Base-by-base conservation (phyloP, 768 basidiomycete genomes). In the Serendipita vermifera region DNA sequence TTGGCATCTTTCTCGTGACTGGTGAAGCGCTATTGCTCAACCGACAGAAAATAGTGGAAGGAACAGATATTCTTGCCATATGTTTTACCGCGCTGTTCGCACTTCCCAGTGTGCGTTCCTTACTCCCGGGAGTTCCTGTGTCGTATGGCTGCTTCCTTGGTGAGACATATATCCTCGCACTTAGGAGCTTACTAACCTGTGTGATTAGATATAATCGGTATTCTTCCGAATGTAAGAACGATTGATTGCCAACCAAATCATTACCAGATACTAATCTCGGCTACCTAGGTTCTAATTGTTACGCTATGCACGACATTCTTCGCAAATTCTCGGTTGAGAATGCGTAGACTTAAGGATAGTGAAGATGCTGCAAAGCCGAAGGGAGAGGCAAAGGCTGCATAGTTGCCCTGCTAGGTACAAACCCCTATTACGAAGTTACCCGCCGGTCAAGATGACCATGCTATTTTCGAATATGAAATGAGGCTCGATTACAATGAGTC, bases 81-180 rank as follows among this genome's bases (percentile, higher is more conserved):
- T 51, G 46, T 29, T 51, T 51, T 29, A 26, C 46, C 31, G 46
- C 46, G 9, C n/a, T 51, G 46, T 51, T 51, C n/a, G 46, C 46
- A 27, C 3, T 51, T 22, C 46, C 46, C 11, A 51, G 46, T 29
- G 46, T 51, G 9, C 46, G 46, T 7, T 51, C 46, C 22, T 29
- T 51, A 7, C 27, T 51, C 7, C 46, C 46, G 5, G 46, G 46
- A 20, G 46, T 51, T 4, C 46, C 46, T 1, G 46, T 22, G n/a
- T n/a, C n/a, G 9, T 15, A 20, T n/a, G 46, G 46, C 1, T 51
- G 46, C 46, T 20, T 29, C 24, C 24, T 51, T n/a, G n/a, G n/a
- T n/a, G n/a, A n/a, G n/a, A n/a, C n/a, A n/a, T n/a, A n/a, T n/a
- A n/a, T n/a, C n/a, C n/a, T n/a, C n/a, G n/a, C n/a, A n/a, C n/a